Percentiles rank a stretch among this genome's conserved stretches.
Conservation (phyloP, 2,329 filamentous ascomycete genomes). For the Curvularia hawaiiensis region DNA sequence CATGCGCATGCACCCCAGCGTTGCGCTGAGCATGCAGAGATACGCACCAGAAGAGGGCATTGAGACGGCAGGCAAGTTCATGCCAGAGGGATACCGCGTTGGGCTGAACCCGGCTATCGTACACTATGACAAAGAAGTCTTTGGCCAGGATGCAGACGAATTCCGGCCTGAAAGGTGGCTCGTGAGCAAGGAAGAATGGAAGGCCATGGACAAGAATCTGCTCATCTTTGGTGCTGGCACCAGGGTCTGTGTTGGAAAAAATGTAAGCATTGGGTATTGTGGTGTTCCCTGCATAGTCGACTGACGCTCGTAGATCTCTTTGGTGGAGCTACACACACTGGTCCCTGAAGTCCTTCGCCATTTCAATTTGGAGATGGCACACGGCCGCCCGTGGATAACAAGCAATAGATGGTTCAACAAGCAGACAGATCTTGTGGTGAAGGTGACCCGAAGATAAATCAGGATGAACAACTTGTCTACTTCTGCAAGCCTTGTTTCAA, state of each 20-base stretch:
- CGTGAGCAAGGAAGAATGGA: conserved; percentile 24
- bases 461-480: not conserved
- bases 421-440: conserved; percentile 16
- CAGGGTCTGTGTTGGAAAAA: conserved; percentile 41
- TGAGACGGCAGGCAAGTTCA: conserved; percentile 19
- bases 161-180: conserved; percentile 56
- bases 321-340: conserved; percentile 29
- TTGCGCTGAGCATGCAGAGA: conserved; percentile 24
- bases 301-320: conserved; percentile 17
- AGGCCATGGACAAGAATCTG: conserved; percentile 32
- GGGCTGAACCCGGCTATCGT: conserved; percentile 54
- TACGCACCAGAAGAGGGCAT: conserved; percentile 29
- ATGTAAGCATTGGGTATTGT: conserved; percentile 11
- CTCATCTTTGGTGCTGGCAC: conserved; percentile 48
- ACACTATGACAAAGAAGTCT: conserved; percentile 49
- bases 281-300: conserved; percentile 9
- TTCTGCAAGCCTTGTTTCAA: not conserved
- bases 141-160: conserved; percentile 45
- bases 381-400: conserved; percentile 26
- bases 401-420: conserved; percentile 22
- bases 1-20: conserved; percentile 48
- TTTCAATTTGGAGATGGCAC: conserved; percentile 24
- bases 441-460: conserved; percentile 56
- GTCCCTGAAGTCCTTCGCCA: conserved; percentile 26
- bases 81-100: conserved; percentile 48